A percentile compares a stretch with the other conserved stretches of the same genome.
phyloP scores from a whole-genome alignment of 768 basidiomycete genomes.

The Solioccasus polychromus region DNA sequence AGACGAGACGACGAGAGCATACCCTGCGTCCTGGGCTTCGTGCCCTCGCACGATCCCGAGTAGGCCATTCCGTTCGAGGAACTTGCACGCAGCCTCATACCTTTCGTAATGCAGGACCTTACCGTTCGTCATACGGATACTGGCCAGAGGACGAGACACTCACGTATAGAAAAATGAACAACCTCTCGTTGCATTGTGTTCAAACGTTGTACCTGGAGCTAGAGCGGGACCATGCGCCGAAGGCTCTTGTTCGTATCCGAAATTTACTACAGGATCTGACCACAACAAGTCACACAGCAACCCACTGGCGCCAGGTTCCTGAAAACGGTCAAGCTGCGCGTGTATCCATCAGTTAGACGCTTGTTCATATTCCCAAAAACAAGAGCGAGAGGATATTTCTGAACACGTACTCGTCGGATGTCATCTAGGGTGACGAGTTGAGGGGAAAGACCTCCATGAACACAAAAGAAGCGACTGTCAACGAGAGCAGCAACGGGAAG shows the following conservation, averaged over 20 bases:
- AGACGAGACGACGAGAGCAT: conserved; percentile 19
- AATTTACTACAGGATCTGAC: conserved; percentile 91
- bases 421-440: conserved; percentile 79
- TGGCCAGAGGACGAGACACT: conserved; percentile 27
- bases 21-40: conserved; percentile 98
- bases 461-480: conserved; percentile 95
- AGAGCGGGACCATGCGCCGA: conserved; percentile 50
- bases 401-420: conserved; percentile 51
- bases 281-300: conserved; percentile 93
- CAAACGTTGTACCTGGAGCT: conserved; percentile 55
- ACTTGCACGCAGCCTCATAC: conserved; percentile 92
- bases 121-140: conserved; percentile 1
- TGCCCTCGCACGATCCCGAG: conserved; percentile 95
- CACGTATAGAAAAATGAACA: conserved; percentile 94
- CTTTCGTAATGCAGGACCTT: conserved; percentile 28
- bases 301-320: conserved; percentile 90
- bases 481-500: conserved; percentile 90
- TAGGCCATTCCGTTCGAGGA: conserved; percentile 87
- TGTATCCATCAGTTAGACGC: conserved; percentile 7
- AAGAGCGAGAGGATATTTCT: not conserved
- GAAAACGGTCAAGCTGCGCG: conserved; percentile 80
- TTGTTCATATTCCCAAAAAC: not conserved
- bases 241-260: conserved; percentile 74
- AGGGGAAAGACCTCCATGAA: conserved; percentile 94
- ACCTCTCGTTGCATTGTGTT: conserved; percentile 84